Conservation (phyloP, 768 basidiomycete species). For the Auricularia sp. region DNA sequence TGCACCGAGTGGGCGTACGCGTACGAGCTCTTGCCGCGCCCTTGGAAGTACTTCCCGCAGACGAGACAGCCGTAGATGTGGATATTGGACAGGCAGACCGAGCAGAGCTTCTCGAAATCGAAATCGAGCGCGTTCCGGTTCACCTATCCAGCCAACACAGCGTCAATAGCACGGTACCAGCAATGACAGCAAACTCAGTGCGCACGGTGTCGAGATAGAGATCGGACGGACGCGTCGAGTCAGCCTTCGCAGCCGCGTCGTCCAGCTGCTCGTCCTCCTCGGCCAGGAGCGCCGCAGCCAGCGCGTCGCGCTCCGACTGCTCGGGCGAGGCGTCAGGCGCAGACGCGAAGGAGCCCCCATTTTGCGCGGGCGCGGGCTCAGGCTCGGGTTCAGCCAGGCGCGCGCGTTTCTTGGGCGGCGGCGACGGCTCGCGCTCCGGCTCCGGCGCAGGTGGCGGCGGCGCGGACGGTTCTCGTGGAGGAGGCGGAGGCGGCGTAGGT, state of each 20-base stretch:
- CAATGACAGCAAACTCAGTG: conserved; percentile 11
- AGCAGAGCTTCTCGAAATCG: conserved; percentile 98
- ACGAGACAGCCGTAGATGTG: conserved; percentile 97
- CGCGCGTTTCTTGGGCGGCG: background rate
- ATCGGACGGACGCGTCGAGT: conserved; percentile 48
- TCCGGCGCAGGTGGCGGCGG: background rate
- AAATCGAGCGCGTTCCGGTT: conserved; percentile 88
- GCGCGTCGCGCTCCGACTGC: background rate
- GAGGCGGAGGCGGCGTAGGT: background rate
- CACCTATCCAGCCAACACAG: conserved; percentile 44
- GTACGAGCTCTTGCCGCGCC: conserved; percentile 84
- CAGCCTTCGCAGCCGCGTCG: conserved; percentile 21
- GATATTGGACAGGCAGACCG: conserved; percentile 91
- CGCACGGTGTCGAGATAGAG: conserved; percentile 90
- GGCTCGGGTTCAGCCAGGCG: background rate
- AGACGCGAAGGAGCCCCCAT: background rate
- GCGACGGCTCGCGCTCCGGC: background rate
- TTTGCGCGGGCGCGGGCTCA: background rate
- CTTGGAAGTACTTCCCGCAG: conserved; percentile 98
- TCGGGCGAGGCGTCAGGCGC: background rate
- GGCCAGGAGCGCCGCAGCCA: conserved; percentile 1
- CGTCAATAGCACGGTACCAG: background rate
- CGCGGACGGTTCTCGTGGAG: background rate
- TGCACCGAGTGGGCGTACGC: conserved; percentile 97
- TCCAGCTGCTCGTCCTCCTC: conserved; percentile 11